Conservation (phyloP, 2,329 filamentous ascomycete genomes). For the Epichloe gansuensis region DNA sequence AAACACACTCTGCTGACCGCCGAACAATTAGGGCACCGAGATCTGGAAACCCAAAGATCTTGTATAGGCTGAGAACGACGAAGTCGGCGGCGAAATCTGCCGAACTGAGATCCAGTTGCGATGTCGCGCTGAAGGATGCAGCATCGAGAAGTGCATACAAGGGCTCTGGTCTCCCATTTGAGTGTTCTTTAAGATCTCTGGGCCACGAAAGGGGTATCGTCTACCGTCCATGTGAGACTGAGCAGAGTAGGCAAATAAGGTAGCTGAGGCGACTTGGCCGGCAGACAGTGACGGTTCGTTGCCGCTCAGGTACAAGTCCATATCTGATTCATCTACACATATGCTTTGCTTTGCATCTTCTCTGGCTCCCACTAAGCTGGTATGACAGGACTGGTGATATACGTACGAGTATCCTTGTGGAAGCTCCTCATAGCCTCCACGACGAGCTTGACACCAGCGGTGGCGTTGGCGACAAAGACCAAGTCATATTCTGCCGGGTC, state of each 20-base stretch:
- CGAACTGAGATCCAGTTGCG: slow-evolving; percentile 58
- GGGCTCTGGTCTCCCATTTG: slow-evolving; percentile 10
- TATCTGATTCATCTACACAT: slow-evolving; percentile 55
- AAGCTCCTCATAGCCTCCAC: slow-evolving; percentile 61
- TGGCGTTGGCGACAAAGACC: slow-evolving; percentile 86
- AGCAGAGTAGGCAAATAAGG: slow-evolving; percentile 68
- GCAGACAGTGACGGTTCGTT: slow-evolving; percentile 17
- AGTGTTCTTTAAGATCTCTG: slow-evolving; percentile 26
- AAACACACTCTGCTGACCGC: slow-evolving; percentile 51
- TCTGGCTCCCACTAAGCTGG: slow-evolving; percentile 71
- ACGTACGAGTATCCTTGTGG: slow-evolving; percentile 66
- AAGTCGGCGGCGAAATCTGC: slow-evolving; percentile 62
- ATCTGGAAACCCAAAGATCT: slow-evolving; percentile 96
- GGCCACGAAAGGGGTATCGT: slow-evolving; percentile 64
- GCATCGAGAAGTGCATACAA: slow-evolving; percentile 71
- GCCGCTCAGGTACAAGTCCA: slow-evolving; percentile 51
- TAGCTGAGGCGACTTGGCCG: slow-evolving; percentile 11
- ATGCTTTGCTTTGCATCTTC: slow-evolving; percentile 52
- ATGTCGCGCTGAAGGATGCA: slow-evolving; percentile 68
- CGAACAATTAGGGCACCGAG: slow-evolving; percentile 75
- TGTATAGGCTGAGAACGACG: slow-evolving; percentile 79
- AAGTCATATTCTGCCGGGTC: slow-evolving; percentile 74
- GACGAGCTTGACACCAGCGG: slow-evolving; percentile 79
- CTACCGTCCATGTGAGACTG: slow-evolving; percentile 90
- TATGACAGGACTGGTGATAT: slow-evolving; percentile 78